Evolutionary conservation across 257 asterid genomes (phyloP).

Genomic region (Petunia axillaris): DNA sequence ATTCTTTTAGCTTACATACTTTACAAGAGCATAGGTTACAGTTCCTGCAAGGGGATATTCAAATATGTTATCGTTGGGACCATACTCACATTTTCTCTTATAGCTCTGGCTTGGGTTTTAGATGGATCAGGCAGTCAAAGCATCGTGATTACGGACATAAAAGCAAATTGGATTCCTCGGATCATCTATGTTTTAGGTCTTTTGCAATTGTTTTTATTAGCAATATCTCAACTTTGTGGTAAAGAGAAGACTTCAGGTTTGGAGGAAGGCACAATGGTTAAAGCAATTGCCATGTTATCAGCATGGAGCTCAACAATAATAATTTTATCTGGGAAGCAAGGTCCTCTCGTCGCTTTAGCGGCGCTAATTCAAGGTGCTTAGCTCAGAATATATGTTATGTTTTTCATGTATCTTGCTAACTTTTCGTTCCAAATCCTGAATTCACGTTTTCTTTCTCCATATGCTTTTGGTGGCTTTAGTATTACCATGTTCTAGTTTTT

Average conservation of each 20-base stretch:
- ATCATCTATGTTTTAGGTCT: slow-evolving; percentile 70
- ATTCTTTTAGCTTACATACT: slow-evolving; percentile 55
- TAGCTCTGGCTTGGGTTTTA: slow-evolving; percentile 65
- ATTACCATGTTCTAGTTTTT: slow-evolving; percentile 2
- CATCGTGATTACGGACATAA: slow-evolving; percentile 36
- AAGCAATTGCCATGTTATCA: slow-evolving; percentile 69
- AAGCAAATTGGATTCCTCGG: slow-evolving; percentile 68
- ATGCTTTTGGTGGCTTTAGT: not conserved
- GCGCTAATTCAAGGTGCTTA: slow-evolving; percentile 67
- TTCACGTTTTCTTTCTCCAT: not conserved
- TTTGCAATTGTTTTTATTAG: slow-evolving; percentile 61
- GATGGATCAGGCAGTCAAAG: slow-evolving; percentile 50
- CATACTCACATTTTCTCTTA: slow-evolving; percentile 55
- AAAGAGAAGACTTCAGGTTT: slow-evolving; percentile 37
- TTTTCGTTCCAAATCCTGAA: slow-evolving; percentile 5
- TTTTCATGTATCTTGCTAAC: slow-evolving; percentile 6
- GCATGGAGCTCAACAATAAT: slow-evolving; percentile 80
- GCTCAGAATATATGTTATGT: slow-evolving; percentile 23
- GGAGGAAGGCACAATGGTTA: slow-evolving; percentile 48
- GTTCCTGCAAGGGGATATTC: slow-evolving; percentile 51
- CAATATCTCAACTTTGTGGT: slow-evolving; percentile 40
- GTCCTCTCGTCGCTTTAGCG: slow-evolving; percentile 71
- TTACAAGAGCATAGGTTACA: slow-evolving; percentile 51
- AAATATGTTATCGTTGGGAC: slow-evolving; percentile 64
- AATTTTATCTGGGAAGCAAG: slow-evolving; percentile 88